Base-by-base conservation (phyloP, 805 yeast species). In the Lipomyces sp. region DNA sequence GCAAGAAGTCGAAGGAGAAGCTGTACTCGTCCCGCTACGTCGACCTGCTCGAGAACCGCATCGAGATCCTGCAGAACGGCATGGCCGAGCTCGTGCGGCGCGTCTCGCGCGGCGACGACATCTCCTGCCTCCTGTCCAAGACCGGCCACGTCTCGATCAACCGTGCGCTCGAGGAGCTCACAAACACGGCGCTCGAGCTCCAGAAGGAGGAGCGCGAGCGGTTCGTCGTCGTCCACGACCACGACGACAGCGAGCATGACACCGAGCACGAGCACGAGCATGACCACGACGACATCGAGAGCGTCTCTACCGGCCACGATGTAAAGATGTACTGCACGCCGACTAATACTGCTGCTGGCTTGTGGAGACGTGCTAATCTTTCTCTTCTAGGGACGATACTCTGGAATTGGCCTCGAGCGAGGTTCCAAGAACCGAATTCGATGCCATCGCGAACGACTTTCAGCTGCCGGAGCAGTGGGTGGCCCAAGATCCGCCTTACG, bases 41-140 rank as follows among this genome's bases (percentile, higher is more conserved):
- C 16, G 86, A 82, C 60, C 65, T 82, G 42, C 67, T 82, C 31
- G 86, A 82, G 58, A 79, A 81, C 33, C 65, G 86, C 35, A 65
- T 80, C 37, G 78, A 75, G 43, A 65, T 82, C 41, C 66, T 82
- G 34, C 64, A 61, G 56, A 38, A 41, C 35, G 64, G 60, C 2
- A 51, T 61, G 49, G 55, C 49, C 8, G 61, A 60, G 42, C 54
- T 60, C 23, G 59, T 60, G 14, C 38, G 44, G 16, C 53, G 61
- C 14, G 54, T 58, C n/a, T 22, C 48, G 28, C 51, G 57, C 22
- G 59, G 61, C 19, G 62, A 55, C 14, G 52, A 55, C 21, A 32
- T 60, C 19, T 45, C 49, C 18, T 39, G 60, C 28, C 37, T 59
- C 26, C 36, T 57, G 19, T 36, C 53, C 7, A 46, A 57, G 34